Percentiles rank a stretch among this genome's conserved stretches.
These are phyloP conservation scores for Tricholoma bakamatsutake DNA, from an alignment of 768 basidiomycete species.

Conservation along the genomic window DNA sequence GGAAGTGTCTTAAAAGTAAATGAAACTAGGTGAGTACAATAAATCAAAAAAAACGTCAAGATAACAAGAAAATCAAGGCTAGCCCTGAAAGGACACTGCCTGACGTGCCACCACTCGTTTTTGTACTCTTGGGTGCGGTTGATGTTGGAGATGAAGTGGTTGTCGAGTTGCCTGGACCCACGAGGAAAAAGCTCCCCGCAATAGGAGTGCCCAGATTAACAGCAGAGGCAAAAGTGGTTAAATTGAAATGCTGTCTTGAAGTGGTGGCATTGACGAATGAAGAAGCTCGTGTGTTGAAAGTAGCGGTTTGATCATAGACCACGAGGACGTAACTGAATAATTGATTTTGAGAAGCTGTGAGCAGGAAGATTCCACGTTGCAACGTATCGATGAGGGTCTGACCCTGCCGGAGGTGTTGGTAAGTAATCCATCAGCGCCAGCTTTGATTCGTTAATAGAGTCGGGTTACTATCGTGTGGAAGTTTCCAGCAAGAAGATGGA, in stretches of 20 bases:
- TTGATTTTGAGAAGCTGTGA: neutral
- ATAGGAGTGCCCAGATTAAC: neutral
- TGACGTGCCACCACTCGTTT: neutral
- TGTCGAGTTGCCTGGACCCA: neutral
- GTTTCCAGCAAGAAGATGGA: conserved; percentile 36
- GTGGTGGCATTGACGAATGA: neutral
- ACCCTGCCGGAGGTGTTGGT: neutral
- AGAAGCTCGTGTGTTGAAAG: neutral
- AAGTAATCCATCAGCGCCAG: conserved; percentile 25
- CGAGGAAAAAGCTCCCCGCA: neutral
- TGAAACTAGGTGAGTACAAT: too few species aligned
- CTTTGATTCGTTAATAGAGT: conserved; percentile 30
- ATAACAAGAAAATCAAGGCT: neutral
- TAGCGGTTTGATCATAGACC: neutral
- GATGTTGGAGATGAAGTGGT: neutral
- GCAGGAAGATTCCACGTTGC: neutral
- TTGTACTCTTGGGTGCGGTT: neutral
- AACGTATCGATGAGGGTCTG: neutral
- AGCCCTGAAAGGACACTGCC: neutral
- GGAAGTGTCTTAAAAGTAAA: neutral
- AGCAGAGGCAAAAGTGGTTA: neutral
- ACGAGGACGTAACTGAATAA: neutral
- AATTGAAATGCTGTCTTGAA: neutral
- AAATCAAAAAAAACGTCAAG: neutral
- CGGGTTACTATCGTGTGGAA: conserved; percentile 24